Conservation (phyloP, 2,329 filamentous ascomycete genomes). For the Claviceps quebecensis region DNA sequence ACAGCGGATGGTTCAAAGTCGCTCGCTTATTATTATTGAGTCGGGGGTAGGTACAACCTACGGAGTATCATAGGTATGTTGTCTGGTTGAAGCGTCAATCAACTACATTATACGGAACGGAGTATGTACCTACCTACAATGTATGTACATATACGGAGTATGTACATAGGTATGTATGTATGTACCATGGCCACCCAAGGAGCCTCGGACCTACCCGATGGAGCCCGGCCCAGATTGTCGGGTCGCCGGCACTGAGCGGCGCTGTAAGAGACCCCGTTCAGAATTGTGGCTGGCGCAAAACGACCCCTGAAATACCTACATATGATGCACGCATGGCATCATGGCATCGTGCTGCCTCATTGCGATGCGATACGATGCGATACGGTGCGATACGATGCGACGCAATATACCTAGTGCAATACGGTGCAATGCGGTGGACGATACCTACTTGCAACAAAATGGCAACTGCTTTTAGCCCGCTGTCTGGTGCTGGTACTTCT, state of each 20-base stretch:
- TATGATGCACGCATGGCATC: background rate
- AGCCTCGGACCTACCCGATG: background rate
- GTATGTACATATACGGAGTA: too few species aligned
- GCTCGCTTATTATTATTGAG: too few species aligned
- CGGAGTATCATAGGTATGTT: too few species aligned
- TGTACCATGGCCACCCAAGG: background rate
- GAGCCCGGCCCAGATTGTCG: constrained; percentile 1
- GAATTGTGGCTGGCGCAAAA: background rate
- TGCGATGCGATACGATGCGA: background rate
- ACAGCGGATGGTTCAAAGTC: too few species aligned
- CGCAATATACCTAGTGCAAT: background rate
- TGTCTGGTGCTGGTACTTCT: background rate
- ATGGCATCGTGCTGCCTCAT: background rate
- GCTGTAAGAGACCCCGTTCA: background rate
- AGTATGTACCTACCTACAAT: too few species aligned
- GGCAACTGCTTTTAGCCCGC: background rate
- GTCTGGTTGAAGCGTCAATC: too few species aligned
- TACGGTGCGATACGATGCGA: too few species aligned
- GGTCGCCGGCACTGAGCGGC: background rate
- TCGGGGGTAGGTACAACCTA: too few species aligned
- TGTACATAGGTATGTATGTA: too few species aligned
- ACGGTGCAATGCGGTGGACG: background rate
- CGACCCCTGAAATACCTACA: background rate
- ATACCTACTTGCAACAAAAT: background rate
- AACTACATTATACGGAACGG: too few species aligned